Percentiles rank a stretch among this genome's conserved stretches.
Conservation (phyloP, 2,329 filamentous ascomycete genomes). For the Arachnomyces sp. region DNA sequence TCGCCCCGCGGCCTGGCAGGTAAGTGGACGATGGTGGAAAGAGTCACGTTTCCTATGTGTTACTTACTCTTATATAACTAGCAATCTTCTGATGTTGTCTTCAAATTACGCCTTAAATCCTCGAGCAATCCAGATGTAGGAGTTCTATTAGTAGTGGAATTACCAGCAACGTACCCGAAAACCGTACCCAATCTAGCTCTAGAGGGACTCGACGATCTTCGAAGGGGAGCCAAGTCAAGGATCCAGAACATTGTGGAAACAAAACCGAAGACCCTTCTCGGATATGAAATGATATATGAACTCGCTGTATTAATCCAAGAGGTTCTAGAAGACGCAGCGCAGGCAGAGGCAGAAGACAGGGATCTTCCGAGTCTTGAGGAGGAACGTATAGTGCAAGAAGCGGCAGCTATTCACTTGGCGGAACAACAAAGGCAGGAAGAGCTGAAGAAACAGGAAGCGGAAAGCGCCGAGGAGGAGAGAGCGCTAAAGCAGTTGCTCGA, state of each 20-base stretch:
- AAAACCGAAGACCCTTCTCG: constrained; percentile 58
- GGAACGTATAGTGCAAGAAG: constrained; percentile 77
- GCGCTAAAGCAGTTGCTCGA: constrained; percentile 32
- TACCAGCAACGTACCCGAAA: constrained; percentile 88
- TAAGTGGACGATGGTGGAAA: constrained; percentile 33
- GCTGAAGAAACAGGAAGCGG: constrained; percentile 33
- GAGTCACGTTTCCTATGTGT: not conserved
- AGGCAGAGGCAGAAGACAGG: constrained; percentile 64
- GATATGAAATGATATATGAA: constrained; percentile 59
- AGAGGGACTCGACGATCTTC: constrained; percentile 57
- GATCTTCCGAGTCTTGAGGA: constrained; percentile 81
- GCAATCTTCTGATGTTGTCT: constrained; percentile 71
- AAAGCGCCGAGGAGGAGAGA: constrained; percentile 33
- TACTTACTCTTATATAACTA: constrained; percentile 23
- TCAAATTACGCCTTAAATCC: constrained; percentile 71
- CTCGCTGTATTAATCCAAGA: constrained; percentile 56
- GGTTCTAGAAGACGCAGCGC: constrained; percentile 77
- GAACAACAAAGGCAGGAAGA: constrained; percentile 46
- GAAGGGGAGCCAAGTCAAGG: constrained; percentile 63
- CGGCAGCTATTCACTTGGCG: constrained; percentile 52
- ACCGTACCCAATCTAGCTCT: constrained; percentile 66
- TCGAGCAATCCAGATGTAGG: constrained; percentile 64
- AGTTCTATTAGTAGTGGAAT: constrained; percentile 65
- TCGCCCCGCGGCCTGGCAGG: constrained; percentile 74
- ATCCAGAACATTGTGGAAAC: constrained; percentile 62